phyloP scores from a whole-genome alignment of 2,329 filamentous ascomycete genomes.

The Stylonectria norvegica region DNA sequence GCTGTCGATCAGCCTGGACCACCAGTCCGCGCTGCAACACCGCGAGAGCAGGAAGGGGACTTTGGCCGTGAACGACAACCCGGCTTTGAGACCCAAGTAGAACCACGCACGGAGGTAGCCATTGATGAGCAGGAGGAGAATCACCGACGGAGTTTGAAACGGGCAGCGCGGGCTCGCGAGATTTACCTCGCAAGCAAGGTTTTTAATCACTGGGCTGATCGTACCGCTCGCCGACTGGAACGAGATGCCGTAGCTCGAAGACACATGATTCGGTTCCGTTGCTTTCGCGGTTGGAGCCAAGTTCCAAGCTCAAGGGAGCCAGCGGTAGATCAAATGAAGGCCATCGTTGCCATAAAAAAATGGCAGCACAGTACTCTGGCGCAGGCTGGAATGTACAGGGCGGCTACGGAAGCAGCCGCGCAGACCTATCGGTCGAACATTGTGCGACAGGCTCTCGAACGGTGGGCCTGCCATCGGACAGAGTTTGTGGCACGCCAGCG shows the following conservation, averaged over 20 bases:
- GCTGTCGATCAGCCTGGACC: too few relatives aligned
- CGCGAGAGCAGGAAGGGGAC: neutral
- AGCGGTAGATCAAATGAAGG: conserved; percentile 29
- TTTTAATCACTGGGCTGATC: conserved; percentile 58
- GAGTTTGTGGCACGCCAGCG: conserved; percentile 17
- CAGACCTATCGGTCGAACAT: conserved; percentile 19
- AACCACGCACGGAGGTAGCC: conserved; percentile 3
- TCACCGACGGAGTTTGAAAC: conserved; percentile 34
- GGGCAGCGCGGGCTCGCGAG: conserved; percentile 61
- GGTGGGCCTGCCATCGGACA: conserved; percentile 28
- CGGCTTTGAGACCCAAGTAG: neutral
- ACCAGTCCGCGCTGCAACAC: too few relatives aligned
- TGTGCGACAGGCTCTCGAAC: conserved; percentile 19
- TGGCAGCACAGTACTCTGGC: conserved; percentile 27
- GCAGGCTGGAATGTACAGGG: conserved; percentile 28
- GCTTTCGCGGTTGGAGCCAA: conserved; percentile 36
- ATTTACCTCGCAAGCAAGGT: conserved; percentile 51
- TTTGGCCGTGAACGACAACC: neutral
- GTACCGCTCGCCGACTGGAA: conserved; percentile 61
- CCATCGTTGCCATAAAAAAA: conserved; percentile 31
- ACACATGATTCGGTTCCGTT: conserved; percentile 62
- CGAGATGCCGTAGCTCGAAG: conserved; percentile 65
- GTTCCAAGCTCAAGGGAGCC: conserved; percentile 30
- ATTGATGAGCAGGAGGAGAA: conserved; percentile 11
- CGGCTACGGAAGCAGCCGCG: conserved; percentile 22